phyloP scores from a whole-genome alignment of 2,329 filamentous ascomycete genomes.

The Paracamarosporium sp. region DNA sequence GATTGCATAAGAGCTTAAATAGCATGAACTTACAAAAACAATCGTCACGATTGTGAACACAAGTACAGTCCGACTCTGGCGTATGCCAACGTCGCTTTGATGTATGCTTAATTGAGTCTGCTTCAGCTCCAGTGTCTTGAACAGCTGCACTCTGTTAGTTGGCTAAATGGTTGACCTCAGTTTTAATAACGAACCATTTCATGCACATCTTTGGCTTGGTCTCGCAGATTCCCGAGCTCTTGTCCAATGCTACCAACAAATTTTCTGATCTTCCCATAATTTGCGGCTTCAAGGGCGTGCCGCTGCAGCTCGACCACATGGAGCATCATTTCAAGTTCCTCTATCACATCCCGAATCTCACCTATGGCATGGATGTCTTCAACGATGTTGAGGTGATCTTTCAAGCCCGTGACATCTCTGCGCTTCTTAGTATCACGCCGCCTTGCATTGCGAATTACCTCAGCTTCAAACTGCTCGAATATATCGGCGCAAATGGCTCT shows the following conservation, averaged over 20 bases:
- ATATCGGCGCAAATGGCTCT: too few relatives aligned
- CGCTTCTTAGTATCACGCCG: background rate
- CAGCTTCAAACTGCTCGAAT: too few relatives aligned
- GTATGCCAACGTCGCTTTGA: background rate
- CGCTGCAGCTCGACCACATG: background rate
- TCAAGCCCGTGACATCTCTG: background rate
- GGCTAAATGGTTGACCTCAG: background rate
- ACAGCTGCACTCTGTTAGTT: background rate
- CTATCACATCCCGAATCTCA: background rate
- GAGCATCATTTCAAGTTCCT: constrained; percentile 4
- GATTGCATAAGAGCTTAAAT: background rate
- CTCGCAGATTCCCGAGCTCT: background rate
- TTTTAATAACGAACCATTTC: background rate
- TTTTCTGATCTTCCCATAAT: background rate
- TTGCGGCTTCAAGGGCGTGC: background rate
- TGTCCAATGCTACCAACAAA: background rate
- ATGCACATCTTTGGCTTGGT: background rate
- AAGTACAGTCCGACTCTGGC: background rate
- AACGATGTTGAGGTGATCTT: background rate
- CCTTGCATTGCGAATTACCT: too few relatives aligned
- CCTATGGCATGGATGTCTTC: background rate
- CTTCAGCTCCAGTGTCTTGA: background rate
- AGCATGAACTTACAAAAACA: background rate
- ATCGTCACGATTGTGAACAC: background rate
- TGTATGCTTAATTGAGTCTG: constrained; percentile 1